Base-by-base conservation (phyloP, 345 rosid species). In the Brassica incana region DNA sequence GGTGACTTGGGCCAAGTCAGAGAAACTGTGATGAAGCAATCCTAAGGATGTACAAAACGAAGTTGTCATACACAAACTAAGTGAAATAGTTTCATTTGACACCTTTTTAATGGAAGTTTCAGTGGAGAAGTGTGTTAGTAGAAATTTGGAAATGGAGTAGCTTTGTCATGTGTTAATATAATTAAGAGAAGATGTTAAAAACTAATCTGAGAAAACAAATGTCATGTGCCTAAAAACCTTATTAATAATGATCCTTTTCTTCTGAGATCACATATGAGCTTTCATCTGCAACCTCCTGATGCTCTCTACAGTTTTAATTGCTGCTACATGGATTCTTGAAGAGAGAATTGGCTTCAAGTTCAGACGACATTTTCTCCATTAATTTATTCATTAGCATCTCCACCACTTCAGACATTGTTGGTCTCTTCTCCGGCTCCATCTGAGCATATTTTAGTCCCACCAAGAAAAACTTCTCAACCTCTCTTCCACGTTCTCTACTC, bases 111-210 rank as follows among this genome's bases (percentile, higher is more conserved):
- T 83, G 90, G 93, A 30, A 35, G 79, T 86, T 90, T 89, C 0
- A 93, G 93, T 7, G 98, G 96, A 77, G 99, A 96, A 23, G 78
- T 84, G 75, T 93, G 94, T 10, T 95, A 88, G 88, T 95, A 93
- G 79, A 95, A 93, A 84, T 70, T 89, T 35, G 99, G 99, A 36
- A 95, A 88, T 0, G 98, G 98, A 38, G 91, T 92, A 35, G 99
- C 99, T 86, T 78, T 95, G 69, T 85, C 52, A 45, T 45, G 52
- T 45, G 52, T 45, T 45, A 0, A n/a, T 45, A 45, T 45, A 45
- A 43, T 43, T 43, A 61, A 67, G 74, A 73, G 2, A 33, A 23
- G 15, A 60, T 73, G 30, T 48, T 65, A 16, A 65, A 30, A 6
- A 45, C 52, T 45, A 45, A 45, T 45, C 52, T 45, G 52, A 45